A percentile compares a stretch with the other conserved stretches of the same genome.
Conservation (phyloP, 75 land plant species). For the Larix kaempferi region DNA sequence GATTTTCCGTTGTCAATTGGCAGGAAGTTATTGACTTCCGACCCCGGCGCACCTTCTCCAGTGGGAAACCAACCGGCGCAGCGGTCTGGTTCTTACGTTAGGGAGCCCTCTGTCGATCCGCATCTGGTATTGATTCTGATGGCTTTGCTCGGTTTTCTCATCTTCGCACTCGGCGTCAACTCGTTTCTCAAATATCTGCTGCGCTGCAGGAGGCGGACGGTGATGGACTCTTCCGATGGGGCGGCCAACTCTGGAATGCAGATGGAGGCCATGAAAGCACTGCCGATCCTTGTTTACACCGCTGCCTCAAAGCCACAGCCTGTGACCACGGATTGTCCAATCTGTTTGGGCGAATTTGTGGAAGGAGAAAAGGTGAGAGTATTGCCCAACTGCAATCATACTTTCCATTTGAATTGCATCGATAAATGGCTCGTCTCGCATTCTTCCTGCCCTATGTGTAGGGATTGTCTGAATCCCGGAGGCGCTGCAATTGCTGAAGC, state of each 20-base stretch:
- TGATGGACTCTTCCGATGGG: conserved; percentile 4
- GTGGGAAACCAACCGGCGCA: no score
- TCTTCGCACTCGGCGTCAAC: conserved; percentile 58
- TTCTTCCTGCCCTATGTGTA: conserved; percentile 63
- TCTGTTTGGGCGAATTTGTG: conserved; percentile 52
- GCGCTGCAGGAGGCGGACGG: conserved; percentile 24
- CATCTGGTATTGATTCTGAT: conserved; percentile 60
- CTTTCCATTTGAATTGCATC: conserved; percentile 60
- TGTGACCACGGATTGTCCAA: conserved; percentile 35
- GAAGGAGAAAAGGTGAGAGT: conserved; percentile 53
- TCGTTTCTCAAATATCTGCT: conserved; percentile 42
- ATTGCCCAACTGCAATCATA: conserved; percentile 56
- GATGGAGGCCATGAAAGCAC: conserved; percentile 34
- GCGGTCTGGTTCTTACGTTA: not conserved
- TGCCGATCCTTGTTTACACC: conserved; percentile 29
- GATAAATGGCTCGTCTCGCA: conserved; percentile 59
- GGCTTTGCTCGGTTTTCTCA: conserved; percentile 50
- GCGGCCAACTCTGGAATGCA: conserved; percentile 33
- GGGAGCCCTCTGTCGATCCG: conserved; percentile 44
- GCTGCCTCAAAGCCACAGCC: not conserved
- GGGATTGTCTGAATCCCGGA: conserved; percentile 20
- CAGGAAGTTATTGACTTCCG: no score
- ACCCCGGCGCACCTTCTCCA: no score
- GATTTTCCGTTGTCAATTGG: no score
- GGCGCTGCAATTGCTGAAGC: not conserved